phyloP scores from a whole-genome alignment of 129 eudicot species.

The Lactuca saligna region DNA sequence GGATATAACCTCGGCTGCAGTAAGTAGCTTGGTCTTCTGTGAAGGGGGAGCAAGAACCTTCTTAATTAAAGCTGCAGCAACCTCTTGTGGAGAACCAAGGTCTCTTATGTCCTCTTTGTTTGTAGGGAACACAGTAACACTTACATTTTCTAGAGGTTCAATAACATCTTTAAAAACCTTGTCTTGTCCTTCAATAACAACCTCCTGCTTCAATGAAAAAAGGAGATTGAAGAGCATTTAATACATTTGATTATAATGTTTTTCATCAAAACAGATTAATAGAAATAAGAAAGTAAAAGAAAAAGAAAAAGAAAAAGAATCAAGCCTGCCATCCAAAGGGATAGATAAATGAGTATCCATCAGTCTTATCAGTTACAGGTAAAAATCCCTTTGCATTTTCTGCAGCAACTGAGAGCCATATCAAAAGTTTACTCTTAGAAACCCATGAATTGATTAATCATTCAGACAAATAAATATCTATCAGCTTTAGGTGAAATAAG shows the following conservation, averaged over 20 bases:
- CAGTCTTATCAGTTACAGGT: conserved; percentile 74
- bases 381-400: conserved; percentile 81
- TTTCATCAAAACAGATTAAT: neutral
- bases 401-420: conserved; percentile 99
- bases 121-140: conserved; percentile 76
- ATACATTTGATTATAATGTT: neutral
- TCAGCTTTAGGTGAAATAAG: neutral
- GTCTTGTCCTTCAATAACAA: conserved; percentile 84
- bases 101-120: conserved; percentile 74
- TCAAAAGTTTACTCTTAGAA: conserved; percentile 63
- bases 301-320: neutral
- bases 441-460: conserved; percentile 23
- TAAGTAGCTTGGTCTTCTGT: conserved; percentile 80
- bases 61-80: conserved; percentile 78
- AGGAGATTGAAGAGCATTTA: neutral
- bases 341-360: conserved; percentile 79
- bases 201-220: conserved; percentile 57
- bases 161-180: conserved; percentile 94
- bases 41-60: conserved; percentile 88
- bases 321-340: conserved; percentile 99
- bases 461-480: conserved; percentile 1
- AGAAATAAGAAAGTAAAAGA: neutral
- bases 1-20: conserved; percentile 68
- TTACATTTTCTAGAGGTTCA: conserved; percentile 92
- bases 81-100: conserved; percentile 91